phyloP scores from a whole-genome alignment of 2,329 filamentous ascomycete genomes.

The Coniochaeta sp. region DNA sequence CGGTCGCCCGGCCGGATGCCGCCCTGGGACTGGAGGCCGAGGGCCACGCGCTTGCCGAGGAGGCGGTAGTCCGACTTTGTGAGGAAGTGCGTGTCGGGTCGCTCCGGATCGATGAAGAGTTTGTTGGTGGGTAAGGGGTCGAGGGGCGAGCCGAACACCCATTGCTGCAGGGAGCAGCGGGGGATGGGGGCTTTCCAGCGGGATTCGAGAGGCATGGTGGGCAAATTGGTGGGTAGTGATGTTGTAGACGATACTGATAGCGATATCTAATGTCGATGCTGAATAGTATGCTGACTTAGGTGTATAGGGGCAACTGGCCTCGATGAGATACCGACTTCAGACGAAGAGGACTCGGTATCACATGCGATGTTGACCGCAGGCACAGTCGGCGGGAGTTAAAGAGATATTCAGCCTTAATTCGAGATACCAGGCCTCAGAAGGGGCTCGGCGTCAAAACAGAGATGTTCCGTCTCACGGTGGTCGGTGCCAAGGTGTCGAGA shows the following conservation, averaged over 20 bases:
- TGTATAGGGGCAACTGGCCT: no score
- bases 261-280: no score
- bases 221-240: not conserved
- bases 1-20: constrained; percentile 60
- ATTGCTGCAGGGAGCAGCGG: constrained; percentile 44
- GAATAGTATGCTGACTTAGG: no score
- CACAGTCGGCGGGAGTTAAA: no score
- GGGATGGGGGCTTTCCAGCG: constrained; percentile 38
- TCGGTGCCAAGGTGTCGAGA: no score
- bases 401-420: no score
- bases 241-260: not conserved
- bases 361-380: no score
- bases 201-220: constrained; percentile 38
- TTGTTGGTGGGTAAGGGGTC: constrained; percentile 34
- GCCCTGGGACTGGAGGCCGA: constrained; percentile 59
- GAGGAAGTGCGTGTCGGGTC: constrained; percentile 60
- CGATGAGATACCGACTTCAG: no score
- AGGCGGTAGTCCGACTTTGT: constrained; percentile 58
- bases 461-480: no score
- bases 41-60: constrained; percentile 65
- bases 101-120: constrained; percentile 56
- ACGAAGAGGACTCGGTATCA: no score
- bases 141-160: constrained; percentile 45
- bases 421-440: no score
- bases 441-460: no score